phyloP scores from a whole-genome alignment of 1,284 basidiomycete species.

The Pseudozyma thailandica region DNA sequence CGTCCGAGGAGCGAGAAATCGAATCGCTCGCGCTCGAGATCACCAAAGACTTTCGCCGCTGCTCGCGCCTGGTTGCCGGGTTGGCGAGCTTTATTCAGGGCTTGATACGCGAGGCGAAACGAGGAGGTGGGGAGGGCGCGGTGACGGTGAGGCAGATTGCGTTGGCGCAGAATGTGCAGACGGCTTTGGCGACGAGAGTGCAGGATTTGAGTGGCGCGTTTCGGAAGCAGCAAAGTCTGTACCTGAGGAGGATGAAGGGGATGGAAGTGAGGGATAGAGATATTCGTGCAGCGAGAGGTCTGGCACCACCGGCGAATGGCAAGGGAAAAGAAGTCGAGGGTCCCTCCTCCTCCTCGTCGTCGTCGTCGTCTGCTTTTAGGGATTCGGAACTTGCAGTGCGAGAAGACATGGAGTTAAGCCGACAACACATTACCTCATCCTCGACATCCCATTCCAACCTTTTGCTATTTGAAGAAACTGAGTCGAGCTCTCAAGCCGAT shows the following conservation, averaged over 20 bases:
- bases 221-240: slow-evolving; percentile 94
- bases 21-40: slow-evolving; percentile 86
- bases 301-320: slow-evolving; percentile 9
- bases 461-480: slow-evolving; percentile 26
- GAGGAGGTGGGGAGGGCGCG: slow-evolving; percentile 32
- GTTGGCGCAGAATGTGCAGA: slow-evolving; percentile 92
- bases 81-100: slow-evolving; percentile 67
- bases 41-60: slow-evolving; percentile 71
- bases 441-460: slow-evolving; percentile 7
- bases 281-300: slow-evolving; percentile 36
- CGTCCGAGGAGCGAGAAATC: slow-evolving; percentile 92
- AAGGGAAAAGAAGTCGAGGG: slow-evolving; percentile 11
- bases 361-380: slow-evolving; percentile 14
- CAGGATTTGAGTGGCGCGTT: slow-evolving; percentile 93
- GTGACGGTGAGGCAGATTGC: slow-evolving; percentile 54
- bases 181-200: slow-evolving; percentile 90
- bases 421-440: slow-evolving; percentile 6
- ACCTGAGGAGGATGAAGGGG: slow-evolving; percentile 87
- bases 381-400: slow-evolving; percentile 56
- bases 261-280: slow-evolving; percentile 59
- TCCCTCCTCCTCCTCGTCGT: not conserved
- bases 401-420: slow-evolving; percentile 62
- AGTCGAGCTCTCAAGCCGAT: slow-evolving; percentile 8
- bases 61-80: slow-evolving; percentile 50
- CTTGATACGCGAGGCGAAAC: slow-evolving; percentile 71